A percentile compares a stretch with the other conserved stretches of the same genome.
These are phyloP conservation scores for Ceratocystis destructans DNA, from an alignment of 2,329 filamentous ascomycete genomes.

Conservation along the genomic window DNA sequence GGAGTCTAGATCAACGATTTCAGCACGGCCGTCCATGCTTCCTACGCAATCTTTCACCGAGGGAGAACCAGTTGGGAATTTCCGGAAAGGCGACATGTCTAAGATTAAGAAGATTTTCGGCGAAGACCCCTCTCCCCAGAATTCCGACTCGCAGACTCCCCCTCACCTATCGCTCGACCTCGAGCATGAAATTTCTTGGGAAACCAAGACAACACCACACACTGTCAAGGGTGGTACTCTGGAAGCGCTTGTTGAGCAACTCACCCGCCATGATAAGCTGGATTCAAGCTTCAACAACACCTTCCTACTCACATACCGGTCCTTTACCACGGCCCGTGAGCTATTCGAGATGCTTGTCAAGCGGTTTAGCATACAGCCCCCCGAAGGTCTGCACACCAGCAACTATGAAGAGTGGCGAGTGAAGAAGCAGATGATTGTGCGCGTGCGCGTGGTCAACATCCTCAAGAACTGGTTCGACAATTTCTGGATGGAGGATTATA, in stretches of 20 bases:
- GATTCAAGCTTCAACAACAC: conserved; percentile 96
- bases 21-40: conserved; percentile 35
- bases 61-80: conserved; percentile 40
- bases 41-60: conserved; percentile 52
- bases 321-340: conserved; percentile 81
- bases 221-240: conserved; percentile 81
- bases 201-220: conserved; percentile 61
- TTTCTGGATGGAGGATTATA: conserved; percentile 96
- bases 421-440: conserved; percentile 87
- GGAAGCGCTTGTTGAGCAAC: conserved; percentile 77
- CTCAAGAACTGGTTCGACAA: conserved; percentile 97
- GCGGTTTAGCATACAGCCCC: conserved; percentile 84
- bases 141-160: conserved; percentile 58
- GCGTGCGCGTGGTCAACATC: conserved; percentile 94
- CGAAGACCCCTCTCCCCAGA: conserved; percentile 45
- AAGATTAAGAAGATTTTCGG: conserved; percentile 55
- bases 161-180: conserved; percentile 77
- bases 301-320: conserved; percentile 90
- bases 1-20: conserved; percentile 36
- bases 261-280: conserved; percentile 89
- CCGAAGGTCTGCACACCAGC: conserved; percentile 57
- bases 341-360: conserved; percentile 86
- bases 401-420: conserved; percentile 85
- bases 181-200: conserved; percentile 80
- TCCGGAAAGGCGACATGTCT: conserved; percentile 46